A percentile compares a stretch with the other conserved stretches of the same genome.
phyloP scores from a whole-genome alignment of 352 stramenopile genomes.

The Discostella stelligera region DNA sequence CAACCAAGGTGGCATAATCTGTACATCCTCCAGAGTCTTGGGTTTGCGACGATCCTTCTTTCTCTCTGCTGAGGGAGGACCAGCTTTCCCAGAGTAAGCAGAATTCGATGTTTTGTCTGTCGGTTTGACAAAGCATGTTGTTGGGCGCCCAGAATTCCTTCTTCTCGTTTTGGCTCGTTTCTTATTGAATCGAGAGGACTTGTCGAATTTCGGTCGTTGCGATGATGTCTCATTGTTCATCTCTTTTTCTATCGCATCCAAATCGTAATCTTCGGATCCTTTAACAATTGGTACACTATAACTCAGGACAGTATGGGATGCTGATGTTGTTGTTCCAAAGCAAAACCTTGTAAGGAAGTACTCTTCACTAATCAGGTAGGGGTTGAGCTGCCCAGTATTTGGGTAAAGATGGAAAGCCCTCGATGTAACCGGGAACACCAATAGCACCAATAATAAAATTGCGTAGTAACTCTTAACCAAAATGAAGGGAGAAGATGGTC shows the following conservation, averaged over 20 bases:
- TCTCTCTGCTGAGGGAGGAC: not conserved
- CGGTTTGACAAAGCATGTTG: not conserved
- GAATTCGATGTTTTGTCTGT: not conserved
- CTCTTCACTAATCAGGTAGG: no score
- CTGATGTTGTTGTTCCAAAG: not conserved
- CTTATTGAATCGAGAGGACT: conserved; percentile 1
- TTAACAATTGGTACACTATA: conserved; percentile 1
- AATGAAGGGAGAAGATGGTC: not conserved
- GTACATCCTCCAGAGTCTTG: not conserved
- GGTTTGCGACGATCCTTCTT: not conserved
- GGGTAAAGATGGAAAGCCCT: conserved; percentile 12
- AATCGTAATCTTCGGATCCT: conserved; percentile 7
- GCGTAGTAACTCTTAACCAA: not conserved
- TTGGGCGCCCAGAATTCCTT: not conserved
- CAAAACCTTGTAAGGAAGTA: not conserved
- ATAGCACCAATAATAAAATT: not conserved
- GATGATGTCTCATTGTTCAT: conserved; percentile 4
- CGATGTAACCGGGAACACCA: not conserved
- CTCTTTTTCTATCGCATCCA: conserved; percentile 27
- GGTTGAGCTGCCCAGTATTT: not conserved
- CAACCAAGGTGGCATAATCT: conserved; percentile 38
- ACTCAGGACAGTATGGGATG: not conserved
- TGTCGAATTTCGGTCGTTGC: conserved; percentile 9
- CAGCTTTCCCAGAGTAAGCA: not conserved
- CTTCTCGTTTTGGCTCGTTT: conserved; percentile 13